A percentile compares a stretch with the other conserved stretches of the same genome.
Evolutionary conservation across 352 stramenopile genomes (phyloP).

Genomic region (Thraustochytrium striatum): DNA sequence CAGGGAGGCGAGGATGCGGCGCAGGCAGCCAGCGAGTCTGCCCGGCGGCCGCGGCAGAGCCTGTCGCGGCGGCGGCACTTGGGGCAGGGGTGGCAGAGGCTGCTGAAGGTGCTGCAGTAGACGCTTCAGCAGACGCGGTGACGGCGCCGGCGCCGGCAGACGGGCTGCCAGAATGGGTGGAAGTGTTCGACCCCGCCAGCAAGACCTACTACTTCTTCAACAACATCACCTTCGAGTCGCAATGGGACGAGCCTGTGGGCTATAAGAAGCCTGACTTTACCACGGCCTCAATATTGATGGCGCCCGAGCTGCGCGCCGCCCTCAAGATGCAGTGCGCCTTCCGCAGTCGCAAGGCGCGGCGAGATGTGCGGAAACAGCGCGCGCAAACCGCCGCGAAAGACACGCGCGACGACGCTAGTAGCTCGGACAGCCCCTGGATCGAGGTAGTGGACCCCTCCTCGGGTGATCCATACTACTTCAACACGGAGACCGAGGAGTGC

Average conservation of each 20-base stretch:
- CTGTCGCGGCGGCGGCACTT: no score
- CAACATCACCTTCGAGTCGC: neutral
- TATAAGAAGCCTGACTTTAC: slow-evolving; percentile 2
- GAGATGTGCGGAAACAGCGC: neutral
- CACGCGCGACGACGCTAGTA: neutral
- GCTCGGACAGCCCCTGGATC: neutral
- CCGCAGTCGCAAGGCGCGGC: neutral
- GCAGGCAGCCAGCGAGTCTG: no score
- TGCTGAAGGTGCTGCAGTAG: neutral
- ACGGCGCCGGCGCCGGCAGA: no score
- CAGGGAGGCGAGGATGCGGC: no score
- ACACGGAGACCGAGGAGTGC: neutral
- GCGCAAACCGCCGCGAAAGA: neutral
- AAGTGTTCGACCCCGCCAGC: slow-evolving; percentile 5
- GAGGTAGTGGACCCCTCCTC: neutral
- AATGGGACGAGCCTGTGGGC: slow-evolving; percentile 20
- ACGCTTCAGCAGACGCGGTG: no score
- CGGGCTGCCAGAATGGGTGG: slow-evolving; percentile 3
- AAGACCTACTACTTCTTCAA: slow-evolving; percentile 32
- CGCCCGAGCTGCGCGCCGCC: slow-evolving; percentile 12
- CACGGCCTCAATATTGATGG: slow-evolving; percentile 3
- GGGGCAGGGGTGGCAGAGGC: neutral
- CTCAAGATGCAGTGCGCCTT: slow-evolving; percentile 20
- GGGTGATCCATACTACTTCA: neutral
- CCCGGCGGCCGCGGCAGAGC: no score